Percentiles rank a stretch among this genome's conserved stretches.
These are phyloP conservation scores for Ceratonia siliqua DNA, from an alignment of 306 rosid genomes.

Conservation along the genomic window DNA sequence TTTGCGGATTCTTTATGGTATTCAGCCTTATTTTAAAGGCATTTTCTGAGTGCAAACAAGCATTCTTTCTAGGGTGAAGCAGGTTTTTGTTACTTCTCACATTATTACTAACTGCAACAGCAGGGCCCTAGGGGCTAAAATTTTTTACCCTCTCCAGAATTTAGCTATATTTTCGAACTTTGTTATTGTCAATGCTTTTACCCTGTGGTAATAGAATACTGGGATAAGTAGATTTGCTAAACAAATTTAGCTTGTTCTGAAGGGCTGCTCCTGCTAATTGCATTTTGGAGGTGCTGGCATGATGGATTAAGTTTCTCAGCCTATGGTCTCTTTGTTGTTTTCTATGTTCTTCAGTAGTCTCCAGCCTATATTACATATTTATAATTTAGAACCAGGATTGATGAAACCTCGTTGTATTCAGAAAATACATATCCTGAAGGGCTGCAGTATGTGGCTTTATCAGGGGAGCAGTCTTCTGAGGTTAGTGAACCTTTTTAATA, in stretches of 20 bases:
- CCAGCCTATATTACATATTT: not conserved
- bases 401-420: conserved; percentile 39
- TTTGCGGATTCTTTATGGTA: not conserved
- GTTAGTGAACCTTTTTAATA: conserved; percentile 39
- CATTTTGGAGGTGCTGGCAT: conserved; percentile 27
- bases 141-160: not conserved
- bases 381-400: conserved; percentile 2
- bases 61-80: not conserved
- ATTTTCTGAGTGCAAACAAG: not conserved
- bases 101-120: not conserved
- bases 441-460: conserved; percentile 63
- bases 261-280: conserved; percentile 1
- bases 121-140: not conserved
- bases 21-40: not conserved
- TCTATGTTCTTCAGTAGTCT: conserved; percentile 24
- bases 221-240: not conserved
- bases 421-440: conserved; percentile 46
- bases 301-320: conserved; percentile 21
- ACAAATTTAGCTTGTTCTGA: conserved; percentile 14
- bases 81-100: not conserved
- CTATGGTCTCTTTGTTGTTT: conserved; percentile 7
- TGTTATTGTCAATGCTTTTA: not conserved
- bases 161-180: not conserved
- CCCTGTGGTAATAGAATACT: not conserved
- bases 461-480: conserved; percentile 83